Evolutionary conservation across 306 rosid genomes (phyloP), one percentile per base, ranked within the genome.

Genomic region (Oxytropis ochrocephala): DNA sequence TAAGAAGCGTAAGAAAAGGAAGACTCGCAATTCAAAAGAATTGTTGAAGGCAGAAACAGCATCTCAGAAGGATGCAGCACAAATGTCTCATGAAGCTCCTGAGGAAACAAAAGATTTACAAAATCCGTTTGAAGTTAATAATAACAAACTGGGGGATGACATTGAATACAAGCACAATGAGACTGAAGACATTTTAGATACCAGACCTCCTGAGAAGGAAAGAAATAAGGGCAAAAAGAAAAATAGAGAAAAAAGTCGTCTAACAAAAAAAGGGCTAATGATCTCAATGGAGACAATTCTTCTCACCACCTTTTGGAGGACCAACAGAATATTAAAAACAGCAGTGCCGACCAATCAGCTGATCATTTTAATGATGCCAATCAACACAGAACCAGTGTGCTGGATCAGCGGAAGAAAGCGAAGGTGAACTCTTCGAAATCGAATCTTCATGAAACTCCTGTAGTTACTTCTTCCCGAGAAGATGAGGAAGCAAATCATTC

Each of bases 401-500:
- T 35, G 11, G 46, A 27, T 55, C 59, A 29, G 54, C 81, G 12
- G 70, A 78, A 13, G 72, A 86, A 77, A 71, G 79, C 21, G 72
- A 68, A 64, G 67, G 71, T 32, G 35, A 78, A 74, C 36, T 69
- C 69, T 62, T 78, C 78, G 42, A 75, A 41, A 61, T 78, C 78
- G 42, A 75, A 41, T 65, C 42, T 24, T 52, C 75, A 55, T 35
- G 69, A 64, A 52, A 49, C 73, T 51, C 81, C 24, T 73, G 75
- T 64, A 16, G 75, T 59, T 74, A 76, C 85, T 75, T 68, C 78
- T 67, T 72, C 81, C 7, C 49, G 64, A 69, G 82, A 71, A 18
- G 84, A 63, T 79, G 66, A 59, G 65, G 67, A 60, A 69, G 74
- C 70, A 69, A 72, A 74, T 79, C 53, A 7, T 50, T 64, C 76